Conservation (phyloP, 176 grass and related monocot species). For the Pontederia crassipes region DNA sequence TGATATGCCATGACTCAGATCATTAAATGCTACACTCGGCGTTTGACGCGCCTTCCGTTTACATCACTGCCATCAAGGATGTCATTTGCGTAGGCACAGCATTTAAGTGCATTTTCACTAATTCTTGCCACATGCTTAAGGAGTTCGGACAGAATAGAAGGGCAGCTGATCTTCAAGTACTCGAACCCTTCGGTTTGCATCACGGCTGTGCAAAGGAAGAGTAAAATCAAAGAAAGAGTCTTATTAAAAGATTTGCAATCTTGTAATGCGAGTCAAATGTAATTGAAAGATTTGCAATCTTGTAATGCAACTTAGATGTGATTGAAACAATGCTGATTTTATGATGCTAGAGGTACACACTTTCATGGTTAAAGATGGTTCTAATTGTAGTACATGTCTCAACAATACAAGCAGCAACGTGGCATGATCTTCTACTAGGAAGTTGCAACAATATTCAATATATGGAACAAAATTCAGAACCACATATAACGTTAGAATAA, state of each 20-base stretch:
- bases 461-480: no score
- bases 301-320: neutral
- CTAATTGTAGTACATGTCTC: no score
- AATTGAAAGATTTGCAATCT: neutral
- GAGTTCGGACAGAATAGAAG: neutral
- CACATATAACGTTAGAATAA: no score
- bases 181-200: conserved; percentile 13
- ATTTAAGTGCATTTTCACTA: neutral
- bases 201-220: neutral
- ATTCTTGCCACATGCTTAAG: neutral
- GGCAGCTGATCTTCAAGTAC: conserved; percentile 9
- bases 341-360: no score
- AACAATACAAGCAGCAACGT: no score
- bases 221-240: neutral
- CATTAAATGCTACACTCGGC: neutral
- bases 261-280: neutral
- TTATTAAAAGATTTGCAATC: neutral
- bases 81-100: neutral
- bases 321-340: no score
- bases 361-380: no score
- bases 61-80: conserved; percentile 5
- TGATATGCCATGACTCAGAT: no score
- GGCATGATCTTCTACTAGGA: no score
- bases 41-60: conserved; percentile 14
- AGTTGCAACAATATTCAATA: no score